A percentile compares a stretch with the other conserved stretches of the same genome.
Evolutionary conservation across 1,284 basidiomycete genomes (phyloP).

Genomic region (Paramarasmius palmivorus): DNA sequence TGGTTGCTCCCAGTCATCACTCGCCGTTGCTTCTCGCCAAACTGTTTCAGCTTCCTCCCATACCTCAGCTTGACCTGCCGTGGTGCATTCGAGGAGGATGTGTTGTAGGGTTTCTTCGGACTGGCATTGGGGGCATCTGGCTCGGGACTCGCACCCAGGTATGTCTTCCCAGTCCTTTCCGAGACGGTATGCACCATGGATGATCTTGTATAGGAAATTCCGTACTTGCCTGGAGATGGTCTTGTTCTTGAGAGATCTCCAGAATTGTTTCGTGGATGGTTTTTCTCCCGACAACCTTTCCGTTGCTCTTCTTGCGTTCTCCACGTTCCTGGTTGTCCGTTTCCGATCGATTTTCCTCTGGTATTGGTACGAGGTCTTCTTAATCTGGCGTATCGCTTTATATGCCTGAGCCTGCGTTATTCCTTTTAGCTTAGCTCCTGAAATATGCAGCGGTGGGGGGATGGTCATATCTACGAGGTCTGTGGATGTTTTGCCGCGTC

Average conservation of each 20-base stretch:
- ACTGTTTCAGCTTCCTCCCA: slow-evolving; percentile 13
- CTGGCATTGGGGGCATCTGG: slow-evolving; percentile 18
- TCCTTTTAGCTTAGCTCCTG: slow-evolving; percentile 23
- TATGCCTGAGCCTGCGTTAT: slow-evolving; percentile 16
- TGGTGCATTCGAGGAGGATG: slow-evolving; percentile 14
- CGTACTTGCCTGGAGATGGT: slow-evolving; percentile 5
- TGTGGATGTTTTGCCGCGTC: slow-evolving; percentile 10
- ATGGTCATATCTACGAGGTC: slow-evolving; percentile 9
- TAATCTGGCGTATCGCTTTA: slow-evolving; percentile 4
- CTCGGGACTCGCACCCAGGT: not conserved
- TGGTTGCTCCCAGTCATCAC: slow-evolving; percentile 12
- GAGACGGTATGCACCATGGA: slow-evolving; percentile 6
- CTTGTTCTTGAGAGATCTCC: slow-evolving; percentile 4
- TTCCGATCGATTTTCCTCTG: not conserved
- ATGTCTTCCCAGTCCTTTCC: slow-evolving; percentile 8
- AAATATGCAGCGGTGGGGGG: not conserved
- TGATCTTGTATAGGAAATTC: slow-evolving; percentile 7
- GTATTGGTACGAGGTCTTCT: not conserved
- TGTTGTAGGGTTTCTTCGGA: slow-evolving; percentile 16
- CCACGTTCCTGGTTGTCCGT: not conserved
- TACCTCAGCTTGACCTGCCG: slow-evolving; percentile 10
- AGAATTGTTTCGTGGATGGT: slow-evolving; percentile 4
- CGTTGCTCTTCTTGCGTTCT: not conserved
- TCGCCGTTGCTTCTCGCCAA: slow-evolving; percentile 11
- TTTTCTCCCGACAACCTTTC: not conserved